Evolutionary conservation across 2,329 filamentous ascomycete species (phyloP), one percentile per base, ranked within the genome.

Genomic region (Corinectria fuckeliana): DNA sequence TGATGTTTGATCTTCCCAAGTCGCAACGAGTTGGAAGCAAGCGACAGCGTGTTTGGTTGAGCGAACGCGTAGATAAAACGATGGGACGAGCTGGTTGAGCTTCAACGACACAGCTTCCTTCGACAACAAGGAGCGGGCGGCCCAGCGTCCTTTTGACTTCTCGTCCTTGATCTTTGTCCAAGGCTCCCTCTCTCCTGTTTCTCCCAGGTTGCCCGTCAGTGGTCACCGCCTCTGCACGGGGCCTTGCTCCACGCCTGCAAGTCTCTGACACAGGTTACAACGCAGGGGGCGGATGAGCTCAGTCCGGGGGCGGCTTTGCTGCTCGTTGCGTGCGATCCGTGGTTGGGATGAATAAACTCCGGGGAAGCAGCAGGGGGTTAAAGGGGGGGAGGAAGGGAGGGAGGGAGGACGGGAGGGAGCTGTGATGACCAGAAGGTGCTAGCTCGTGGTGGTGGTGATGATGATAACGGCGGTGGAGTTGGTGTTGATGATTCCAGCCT

Each of bases 161-260:
- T 59, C 50, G 38, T 23, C 54, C 53, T 58, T 44, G 56, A n/a
- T n/a, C n/a, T n/a, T n/a, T n/a, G n/a, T n/a, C n/a, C n/a, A n/a
- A n/a, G n/a, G n/a, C n/a, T n/a, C 44, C 49, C 30, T 44, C 47
- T 20, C 26, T 44, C 34, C 45, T 28, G 39, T 18, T 11, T 51
- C 28, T 36, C n/a, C n/a, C n/a, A n/a, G n/a, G n/a, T 44, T 36
- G 47, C 38, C 38, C 38, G 38, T 57, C 39, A 61, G 50, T 25
- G 51, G 65, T 65, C 67, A 69, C 65, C 65, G 67, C 67, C 63
- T 68, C 64, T 59, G 56, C 59, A 53, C 56, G 45, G 53, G 23
- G 48, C 30, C n/a, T 48, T 55, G 57, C 55, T 61, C 49, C 56
- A 50, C 55, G 58, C 28, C 55, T 60, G 56, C 56, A 56, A 53